Evolutionary conservation across 163 green algal genomes (phyloP), one percentile per base, ranked within the genome.

Genomic region (Volvox carteri): DNA sequence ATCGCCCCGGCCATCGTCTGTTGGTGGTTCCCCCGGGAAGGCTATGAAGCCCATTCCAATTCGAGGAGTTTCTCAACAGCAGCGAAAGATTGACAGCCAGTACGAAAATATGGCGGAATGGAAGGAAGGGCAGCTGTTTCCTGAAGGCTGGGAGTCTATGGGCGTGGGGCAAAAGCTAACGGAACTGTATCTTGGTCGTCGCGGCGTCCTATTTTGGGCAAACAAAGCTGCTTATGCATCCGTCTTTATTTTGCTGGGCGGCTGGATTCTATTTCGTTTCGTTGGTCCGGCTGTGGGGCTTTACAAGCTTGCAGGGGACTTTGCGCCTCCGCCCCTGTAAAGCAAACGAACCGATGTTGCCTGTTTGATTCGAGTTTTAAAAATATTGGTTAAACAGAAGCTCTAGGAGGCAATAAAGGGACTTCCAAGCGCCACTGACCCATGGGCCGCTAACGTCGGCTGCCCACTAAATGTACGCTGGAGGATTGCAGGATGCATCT

Each of bases 211-310:
- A 30, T 97, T 94, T 85, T 98, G 96, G 50, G n/a, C 54, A 28
- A 96, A 94, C 78, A 90, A 96, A 72, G 37, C 92, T 0, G 93
- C 96, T 0, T 95, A 92, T 44, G 89, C 65, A 1, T 90, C 92
- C 0, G 87, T 96, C 0, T 94, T 97, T 67, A 75, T 89, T 4
- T 46, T 98, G 35, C 46, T 91, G 2, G 92, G 90, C 18, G 86
- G 79, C n/a, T 98, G 96, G 96, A 87, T 97, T 16, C 5, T 97
- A 4, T 98, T 98, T 88, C 92, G 96, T n/a, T 96, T 98, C 74
- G 91, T 98, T 35, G 93, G 94, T 5, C 96, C 96, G 12, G 85
- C 89, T 0, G 80, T 97, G 23, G 95, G 95, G 0, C 67, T 98
- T 6, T 98, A 98, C 86, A 72, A 95, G 60, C 91, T 98, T 23